Evolutionary conservation across 345 rosid species (phyloP).

Genomic region (Boechera stricta): DNA sequence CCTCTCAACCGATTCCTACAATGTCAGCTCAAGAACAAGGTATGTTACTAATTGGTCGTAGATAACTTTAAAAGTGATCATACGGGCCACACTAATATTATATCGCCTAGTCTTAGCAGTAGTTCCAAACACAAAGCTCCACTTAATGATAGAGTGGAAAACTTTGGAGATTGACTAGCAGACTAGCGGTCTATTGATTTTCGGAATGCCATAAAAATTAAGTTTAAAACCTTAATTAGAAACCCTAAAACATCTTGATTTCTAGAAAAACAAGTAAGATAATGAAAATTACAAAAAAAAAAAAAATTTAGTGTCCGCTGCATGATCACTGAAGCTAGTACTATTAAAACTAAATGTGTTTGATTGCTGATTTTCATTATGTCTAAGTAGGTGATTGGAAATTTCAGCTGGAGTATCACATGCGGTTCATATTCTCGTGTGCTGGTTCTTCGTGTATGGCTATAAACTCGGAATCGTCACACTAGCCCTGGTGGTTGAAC

Average conservation of each 20-base stretch:
- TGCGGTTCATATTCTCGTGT: background rate
- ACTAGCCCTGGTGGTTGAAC: background rate
- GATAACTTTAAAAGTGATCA: background rate
- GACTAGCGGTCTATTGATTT: too few species aligned
- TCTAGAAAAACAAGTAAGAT: too few species aligned
- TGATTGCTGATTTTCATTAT: background rate
- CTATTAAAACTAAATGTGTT: background rate
- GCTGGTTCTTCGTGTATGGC: background rate
- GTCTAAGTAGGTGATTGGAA: background rate
- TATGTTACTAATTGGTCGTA: background rate
- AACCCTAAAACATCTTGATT: too few species aligned
- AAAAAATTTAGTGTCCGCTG: too few species aligned
- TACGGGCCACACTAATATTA: too few species aligned
- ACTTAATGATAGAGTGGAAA: too few species aligned
- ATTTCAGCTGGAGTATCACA: background rate
- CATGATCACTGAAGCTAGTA: background rate
- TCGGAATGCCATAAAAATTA: too few species aligned
- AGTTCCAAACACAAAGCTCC: too few species aligned
- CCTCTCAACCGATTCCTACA: background rate
- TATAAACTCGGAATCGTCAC: background rate
- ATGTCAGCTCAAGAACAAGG: background rate
- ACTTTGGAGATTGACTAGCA: too few species aligned
- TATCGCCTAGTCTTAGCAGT: too few species aligned
- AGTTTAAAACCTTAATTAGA: too few species aligned
- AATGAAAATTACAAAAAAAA: too few species aligned